Conservation (phyloP, 2,329 filamentous ascomycete species). For the Orbilia oligospora region DNA sequence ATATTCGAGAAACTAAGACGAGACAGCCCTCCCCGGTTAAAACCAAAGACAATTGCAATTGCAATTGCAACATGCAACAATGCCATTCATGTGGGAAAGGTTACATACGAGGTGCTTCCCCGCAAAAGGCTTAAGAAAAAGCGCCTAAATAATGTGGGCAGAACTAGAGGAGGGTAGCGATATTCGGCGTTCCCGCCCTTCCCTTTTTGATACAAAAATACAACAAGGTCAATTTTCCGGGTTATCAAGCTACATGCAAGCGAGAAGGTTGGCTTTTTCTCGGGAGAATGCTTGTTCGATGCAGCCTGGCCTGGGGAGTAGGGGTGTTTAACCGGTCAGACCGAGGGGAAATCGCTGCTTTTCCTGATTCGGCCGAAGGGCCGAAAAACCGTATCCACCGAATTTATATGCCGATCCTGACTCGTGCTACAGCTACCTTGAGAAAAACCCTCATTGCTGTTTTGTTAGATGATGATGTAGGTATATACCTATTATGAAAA, state of each 20-base stretch:
- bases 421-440: not conserved
- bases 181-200: conserved; percentile 29
- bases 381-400: conserved; percentile 49
- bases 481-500: not conserved
- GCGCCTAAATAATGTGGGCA: conserved; percentile 28
- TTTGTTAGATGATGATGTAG: not conserved
- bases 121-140: conserved; percentile 15
- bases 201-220: not conserved
- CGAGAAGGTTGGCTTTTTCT: conserved; percentile 37
- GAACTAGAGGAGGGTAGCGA: conserved; percentile 33
- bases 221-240: conserved; percentile 33
- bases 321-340: conserved; percentile 44
- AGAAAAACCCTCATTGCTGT: conserved; percentile 29
- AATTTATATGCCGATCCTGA: conserved; percentile 45
- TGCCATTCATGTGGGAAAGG: conserved; percentile 14
- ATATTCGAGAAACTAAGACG: not conserved
- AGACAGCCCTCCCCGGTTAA: conserved; percentile 13
- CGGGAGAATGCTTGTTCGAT: conserved; percentile 38
- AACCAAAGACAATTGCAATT: not conserved
- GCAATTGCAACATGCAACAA: conserved; percentile 17
- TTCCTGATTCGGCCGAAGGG: conserved; percentile 41
- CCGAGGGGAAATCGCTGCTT: conserved; percentile 2
- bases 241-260: conserved; percentile 25
- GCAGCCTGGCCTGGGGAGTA: not conserved
- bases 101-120: conserved; percentile 31